Evolutionary conservation across 495 filamentous ascomycete genomes (phyloP).

Genomic region (Trichoderma gamsii): DNA sequence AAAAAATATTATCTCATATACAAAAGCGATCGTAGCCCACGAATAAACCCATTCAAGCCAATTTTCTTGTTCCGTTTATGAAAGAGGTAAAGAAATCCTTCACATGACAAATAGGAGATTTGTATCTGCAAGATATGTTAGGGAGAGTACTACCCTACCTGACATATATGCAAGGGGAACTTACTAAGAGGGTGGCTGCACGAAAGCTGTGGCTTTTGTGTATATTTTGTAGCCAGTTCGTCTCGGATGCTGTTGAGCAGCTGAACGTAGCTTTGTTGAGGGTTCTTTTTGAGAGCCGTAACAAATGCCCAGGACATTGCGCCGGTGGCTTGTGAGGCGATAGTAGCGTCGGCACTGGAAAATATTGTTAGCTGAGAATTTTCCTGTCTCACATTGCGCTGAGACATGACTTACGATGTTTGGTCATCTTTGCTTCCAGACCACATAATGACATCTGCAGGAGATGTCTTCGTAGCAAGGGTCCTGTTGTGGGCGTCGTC

Average conservation of each 20-base stretch:
- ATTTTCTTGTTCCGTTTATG: background rate
- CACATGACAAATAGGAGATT: conserved; percentile 49
- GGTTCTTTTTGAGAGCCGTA: conserved; percentile 88
- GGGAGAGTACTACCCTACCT: conserved; percentile 16
- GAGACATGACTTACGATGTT: conserved; percentile 67
- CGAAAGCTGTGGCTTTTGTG: conserved; percentile 94
- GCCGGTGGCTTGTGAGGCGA: conserved; percentile 80
- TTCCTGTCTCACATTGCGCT: background rate
- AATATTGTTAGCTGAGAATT: conserved; percentile 14
- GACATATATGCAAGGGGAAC: conserved; percentile 7
- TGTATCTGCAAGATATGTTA: conserved; percentile 34
- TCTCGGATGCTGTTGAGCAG: conserved; percentile 92
- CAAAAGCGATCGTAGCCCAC: background rate
- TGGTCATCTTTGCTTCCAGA: conserved; percentile 94
- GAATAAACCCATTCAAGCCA: background rate
- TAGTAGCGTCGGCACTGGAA: conserved; percentile 56
- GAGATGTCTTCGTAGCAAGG: conserved; percentile 83
- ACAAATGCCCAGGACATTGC: conserved; percentile 99
- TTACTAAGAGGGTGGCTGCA: conserved; percentile 94
- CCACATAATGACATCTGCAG: conserved; percentile 97
- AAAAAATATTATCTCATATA: background rate
- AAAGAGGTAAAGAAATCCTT: conserved; percentile 6
- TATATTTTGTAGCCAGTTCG: conserved; percentile 81
- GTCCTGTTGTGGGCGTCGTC: conserved; percentile 74
- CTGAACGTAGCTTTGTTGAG: conserved; percentile 95